Base-by-base conservation (phyloP, 2,329 filamentous ascomycete species). In the Phaeomoniella chlamydospora region DNA sequence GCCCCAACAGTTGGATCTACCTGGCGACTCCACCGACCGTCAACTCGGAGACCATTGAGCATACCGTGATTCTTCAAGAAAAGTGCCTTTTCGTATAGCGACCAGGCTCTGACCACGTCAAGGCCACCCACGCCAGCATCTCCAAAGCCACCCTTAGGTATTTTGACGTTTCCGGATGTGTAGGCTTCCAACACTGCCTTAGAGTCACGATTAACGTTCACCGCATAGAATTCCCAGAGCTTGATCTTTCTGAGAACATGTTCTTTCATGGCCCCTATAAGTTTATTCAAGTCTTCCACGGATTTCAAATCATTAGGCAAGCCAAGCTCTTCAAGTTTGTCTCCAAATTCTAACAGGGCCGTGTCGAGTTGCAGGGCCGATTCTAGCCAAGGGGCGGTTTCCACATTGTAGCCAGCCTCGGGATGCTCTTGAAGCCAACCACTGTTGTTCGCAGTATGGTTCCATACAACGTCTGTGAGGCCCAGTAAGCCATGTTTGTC, bases 371-470 rank as follows among this genome's bases (percentile, higher is more conserved):
- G 81, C 12, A 94, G 64, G 3, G 74, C 73, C 31, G 72, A 58
- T 45, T 70, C 63, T 29, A 79, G 55, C 66, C 73, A 75, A 6
- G 90, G 90, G 1, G 90, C 87, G 1, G 88, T 96, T 29, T 77
- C 77, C 44, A 94, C 66, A 54, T 92, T 98, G 68, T 98, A 98
- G 12, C 90, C 90, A 31, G 86, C 81, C 48, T 98, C 90, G 0
- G 92, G 90, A 51, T 98, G 88, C 41, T 92, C 80, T 52, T 92
- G 70, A 9, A 98, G 70, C 90, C 90, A 98, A 49, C 80, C 74
- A 58, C 82, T 92, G 60, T 96, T 96, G 63, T 94, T 74, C 4
- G 90, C 88, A 3, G 90, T 98, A 61, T 98, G 90, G 52, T 98
- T 98, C 67, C 90, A 86, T 31, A 98, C 92, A 42, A 98, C 88